Base-by-base conservation (phyloP, 805 yeast species). In the Candida andamanensis region DNA sequence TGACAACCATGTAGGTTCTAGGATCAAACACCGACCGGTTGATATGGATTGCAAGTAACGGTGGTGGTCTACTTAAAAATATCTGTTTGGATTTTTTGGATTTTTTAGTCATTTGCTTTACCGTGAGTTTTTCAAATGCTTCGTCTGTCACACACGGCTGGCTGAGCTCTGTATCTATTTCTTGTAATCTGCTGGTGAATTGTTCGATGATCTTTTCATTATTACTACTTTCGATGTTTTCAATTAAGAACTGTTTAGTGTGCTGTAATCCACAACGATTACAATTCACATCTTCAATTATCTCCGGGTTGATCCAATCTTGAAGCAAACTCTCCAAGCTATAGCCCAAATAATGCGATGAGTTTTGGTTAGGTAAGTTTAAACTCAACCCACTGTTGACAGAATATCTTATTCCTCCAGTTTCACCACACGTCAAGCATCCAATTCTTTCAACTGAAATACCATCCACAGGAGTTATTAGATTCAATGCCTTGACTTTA, bases 1-100 rank as follows among this genome's bases (percentile, higher is more conserved):
- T 90, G 42, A 85, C 74, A 17, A 86, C 82, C 67, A 74, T 75
- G 39, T 84, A 92, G 0, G 95, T 83, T 35, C 75, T 65, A 34
- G 92, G 85, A 55, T 90, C 97, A 56, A 87, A 90, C 10, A 85
- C 96, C 2, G 95, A 85, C 50, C 98, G 74, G 54, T 90, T 90
- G 41, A 90, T 82, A 55, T 92, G 97, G 26, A 90, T 72, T 33
- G 90, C 76, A 28, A 90, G 65, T 35, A 85, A 68, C 8, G 87
- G 81, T 1, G 97, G 95, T 0, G 92, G 90, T 47, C 89, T 70
- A 15, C 86, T 72, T 42, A 87, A 73, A 47, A 76, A 69, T 15
- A 80, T 80, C 50, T 89, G 96, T 54, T 87, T 89, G 2, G 89
- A 78, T 57, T 90, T 90, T 30, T 76, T 79, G 2, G 85, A 75